Conservation (phyloP, 2,329 filamentous ascomycete species). For the Tympanopsis confertula region DNA sequence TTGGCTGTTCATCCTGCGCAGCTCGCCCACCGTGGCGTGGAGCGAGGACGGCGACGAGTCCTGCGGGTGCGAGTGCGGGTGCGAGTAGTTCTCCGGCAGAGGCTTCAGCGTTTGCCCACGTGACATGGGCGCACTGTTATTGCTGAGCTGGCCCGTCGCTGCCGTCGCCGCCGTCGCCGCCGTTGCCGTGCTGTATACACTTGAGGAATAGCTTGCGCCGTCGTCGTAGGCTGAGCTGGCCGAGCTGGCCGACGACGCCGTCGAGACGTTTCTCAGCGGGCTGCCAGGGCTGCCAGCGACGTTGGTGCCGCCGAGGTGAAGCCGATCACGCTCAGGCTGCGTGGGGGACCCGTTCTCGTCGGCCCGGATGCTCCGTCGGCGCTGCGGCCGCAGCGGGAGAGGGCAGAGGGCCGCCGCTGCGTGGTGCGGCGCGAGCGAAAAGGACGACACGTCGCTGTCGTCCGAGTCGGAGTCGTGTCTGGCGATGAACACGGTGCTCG, state of each 20-base stretch:
- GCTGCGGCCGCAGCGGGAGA: neutral
- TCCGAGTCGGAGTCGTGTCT: neutral
- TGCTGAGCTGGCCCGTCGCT: too few species aligned
- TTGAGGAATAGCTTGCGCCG: neutral
- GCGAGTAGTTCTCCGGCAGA: neutral
- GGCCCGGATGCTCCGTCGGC: neutral
- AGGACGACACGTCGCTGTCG: neutral
- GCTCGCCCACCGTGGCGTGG: conserved; percentile 30
- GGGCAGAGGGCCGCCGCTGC: too few species aligned
- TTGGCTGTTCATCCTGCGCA: conserved; percentile 45
- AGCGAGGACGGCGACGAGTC: neutral
- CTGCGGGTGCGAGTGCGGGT: neutral
- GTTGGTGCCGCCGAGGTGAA: too few species aligned
- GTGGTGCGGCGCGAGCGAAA: neutral
- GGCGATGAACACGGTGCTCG: too few species aligned
- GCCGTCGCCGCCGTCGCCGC: neutral
- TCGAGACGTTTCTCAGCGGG: neutral
- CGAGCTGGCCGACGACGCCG: neutral
- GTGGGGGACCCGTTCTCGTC: neutral
- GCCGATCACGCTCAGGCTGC: too few species aligned
- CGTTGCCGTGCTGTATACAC: neutral
- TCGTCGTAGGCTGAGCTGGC: neutral
- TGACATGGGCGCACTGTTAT: too few species aligned
- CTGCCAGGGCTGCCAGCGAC: neutral
- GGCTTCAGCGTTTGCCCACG: too few species aligned